Conservation (phyloP, 805 yeast genomes). For the Zygosaccharomyces rouxii region DNA sequence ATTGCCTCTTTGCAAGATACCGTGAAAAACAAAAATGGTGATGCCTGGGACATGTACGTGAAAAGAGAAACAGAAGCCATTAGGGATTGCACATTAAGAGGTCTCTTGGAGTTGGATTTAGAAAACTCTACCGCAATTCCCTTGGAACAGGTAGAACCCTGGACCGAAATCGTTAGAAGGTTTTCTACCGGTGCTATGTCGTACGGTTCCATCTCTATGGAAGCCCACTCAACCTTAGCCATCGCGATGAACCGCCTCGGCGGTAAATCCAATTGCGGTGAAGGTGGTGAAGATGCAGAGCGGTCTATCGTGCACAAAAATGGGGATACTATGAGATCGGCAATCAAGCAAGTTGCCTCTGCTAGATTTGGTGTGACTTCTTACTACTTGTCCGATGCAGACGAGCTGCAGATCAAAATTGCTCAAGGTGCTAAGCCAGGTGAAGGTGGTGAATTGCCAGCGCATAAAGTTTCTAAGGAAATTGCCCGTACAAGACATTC, state of each 20-base stretch:
- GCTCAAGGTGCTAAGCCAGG: constrained; percentile 99
- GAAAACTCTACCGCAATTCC: constrained; percentile 72
- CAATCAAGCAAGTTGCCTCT: constrained; percentile 95
- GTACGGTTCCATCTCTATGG: constrained; percentile 97
- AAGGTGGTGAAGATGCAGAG: constrained; percentile 98
- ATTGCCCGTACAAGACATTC: constrained; percentile 96
- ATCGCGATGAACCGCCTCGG: constrained; percentile 98
- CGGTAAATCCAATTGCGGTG: constrained; percentile 97
- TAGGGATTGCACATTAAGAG: constrained; percentile 88
- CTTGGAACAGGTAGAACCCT: constrained; percentile 96
- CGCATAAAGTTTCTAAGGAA: constrained; percentile 79
- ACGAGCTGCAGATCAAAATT: constrained; percentile 95
- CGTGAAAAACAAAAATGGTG: constrained; percentile 93
- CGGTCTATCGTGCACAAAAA: constrained; percentile 72
- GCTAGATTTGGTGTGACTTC: constrained; percentile 98
- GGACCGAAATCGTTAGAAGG: constrained; percentile 98
- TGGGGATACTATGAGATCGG: constrained; percentile 98
- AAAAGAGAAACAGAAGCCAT: constrained; percentile 89
- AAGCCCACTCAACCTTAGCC: constrained; percentile 94
- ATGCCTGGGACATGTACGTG: constrained; percentile 85
- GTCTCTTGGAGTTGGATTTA: constrained; percentile 86
- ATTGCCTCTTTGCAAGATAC: constrained; percentile 96
- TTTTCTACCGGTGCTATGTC: constrained; percentile 99
- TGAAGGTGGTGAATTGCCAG: constrained; percentile 99
- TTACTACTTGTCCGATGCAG: constrained; percentile 89